These are phyloP conservation scores for Colletotrichum filicis DNA, from an alignment of 2,329 filamentous ascomycete genomes.

Conservation along the genomic window DNA sequence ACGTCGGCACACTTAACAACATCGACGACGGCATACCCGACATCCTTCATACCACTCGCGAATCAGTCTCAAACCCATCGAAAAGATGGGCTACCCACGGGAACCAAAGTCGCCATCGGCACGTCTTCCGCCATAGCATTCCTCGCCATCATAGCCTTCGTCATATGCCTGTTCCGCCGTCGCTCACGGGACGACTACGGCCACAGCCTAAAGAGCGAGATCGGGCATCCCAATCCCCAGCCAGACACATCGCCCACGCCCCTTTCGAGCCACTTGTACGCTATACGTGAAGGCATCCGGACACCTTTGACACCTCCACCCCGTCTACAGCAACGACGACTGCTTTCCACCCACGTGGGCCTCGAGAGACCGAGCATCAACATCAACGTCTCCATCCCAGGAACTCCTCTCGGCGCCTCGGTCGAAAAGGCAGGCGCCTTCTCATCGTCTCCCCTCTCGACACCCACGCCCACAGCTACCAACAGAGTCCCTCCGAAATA, in stretches of 20 bases:
- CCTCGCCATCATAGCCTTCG: constrained; percentile 48
- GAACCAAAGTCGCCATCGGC: constrained; percentile 57
- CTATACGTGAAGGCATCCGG: constrained; percentile 37
- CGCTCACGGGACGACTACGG: constrained; percentile 39
- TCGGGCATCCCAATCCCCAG: constrained; percentile 36
- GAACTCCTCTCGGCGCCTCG: not conserved
- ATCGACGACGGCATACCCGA: not conserved
- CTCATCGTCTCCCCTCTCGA: constrained; percentile 50
- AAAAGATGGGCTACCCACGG: constrained; percentile 45
- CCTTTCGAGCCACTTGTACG: constrained; percentile 51
- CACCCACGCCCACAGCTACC: constrained; percentile 40
- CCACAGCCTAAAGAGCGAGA: constrained; percentile 33
- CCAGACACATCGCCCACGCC: constrained; percentile 52
- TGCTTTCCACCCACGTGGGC: constrained; percentile 47
- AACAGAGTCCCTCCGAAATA: constrained; percentile 49
- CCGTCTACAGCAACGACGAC: constrained; percentile 58
- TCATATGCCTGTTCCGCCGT: constrained; percentile 50
- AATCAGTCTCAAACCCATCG: not conserved
- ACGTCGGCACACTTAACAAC: not conserved
- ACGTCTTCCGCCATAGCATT: constrained; percentile 53
- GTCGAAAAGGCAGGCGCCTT: constrained; percentile 38
- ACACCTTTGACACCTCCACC: constrained; percentile 56
- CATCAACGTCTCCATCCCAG: not conserved
- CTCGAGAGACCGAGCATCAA: not conserved
- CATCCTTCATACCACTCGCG: not conserved